Evolutionary conservation across 495 filamentous ascomycete species (phyloP).

Genomic region (Hyaloscypha finlandica): DNA sequence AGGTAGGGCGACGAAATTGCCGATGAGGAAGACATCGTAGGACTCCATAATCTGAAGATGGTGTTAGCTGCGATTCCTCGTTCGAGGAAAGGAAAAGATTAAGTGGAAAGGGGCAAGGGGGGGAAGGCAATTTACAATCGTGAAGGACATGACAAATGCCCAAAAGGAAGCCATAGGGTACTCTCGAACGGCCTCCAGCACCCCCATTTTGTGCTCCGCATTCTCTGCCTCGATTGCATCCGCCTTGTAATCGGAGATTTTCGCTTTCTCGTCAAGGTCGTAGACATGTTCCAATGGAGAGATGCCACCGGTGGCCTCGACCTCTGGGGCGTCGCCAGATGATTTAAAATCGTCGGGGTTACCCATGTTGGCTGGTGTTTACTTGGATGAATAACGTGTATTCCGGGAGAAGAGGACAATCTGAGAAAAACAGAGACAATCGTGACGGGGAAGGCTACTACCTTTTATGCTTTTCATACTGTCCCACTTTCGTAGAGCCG

Average conservation of each 20-base stretch:
- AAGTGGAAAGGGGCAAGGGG: not conserved
- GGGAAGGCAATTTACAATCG: conserved; percentile 46
- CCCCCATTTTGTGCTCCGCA: conserved; percentile 44
- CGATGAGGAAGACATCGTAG: conserved; percentile 42
- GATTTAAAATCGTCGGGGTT: conserved; percentile 8
- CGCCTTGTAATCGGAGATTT: conserved; percentile 14
- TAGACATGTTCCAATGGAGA: conserved; percentile 15
- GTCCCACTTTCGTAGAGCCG: conserved; percentile 3
- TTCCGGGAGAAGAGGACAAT: conserved; percentile 7
- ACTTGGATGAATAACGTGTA: conserved; percentile 9
- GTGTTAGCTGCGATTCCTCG: conserved; percentile 15
- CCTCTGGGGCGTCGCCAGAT: conserved; percentile 11
- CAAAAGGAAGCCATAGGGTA: conserved; percentile 51
- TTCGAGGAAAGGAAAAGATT: not conserved
- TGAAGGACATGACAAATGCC: conserved; percentile 55
- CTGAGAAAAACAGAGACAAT: conserved; percentile 4
- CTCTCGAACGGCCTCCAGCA: conserved; percentile 47
- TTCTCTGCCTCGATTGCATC: conserved; percentile 28
- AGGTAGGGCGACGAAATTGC: conserved; percentile 38
- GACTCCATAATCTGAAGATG: conserved; percentile 44
- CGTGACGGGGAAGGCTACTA: conserved; percentile 9
- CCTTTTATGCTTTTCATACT: conserved; percentile 9
- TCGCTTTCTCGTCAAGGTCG: conserved; percentile 21
- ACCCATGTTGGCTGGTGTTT: conserved; percentile 20
- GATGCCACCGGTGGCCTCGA: conserved; percentile 6